Base-by-base conservation (phyloP, 2,329 filamentous ascomycete genomes). In the Colletotrichum sp. region DNA sequence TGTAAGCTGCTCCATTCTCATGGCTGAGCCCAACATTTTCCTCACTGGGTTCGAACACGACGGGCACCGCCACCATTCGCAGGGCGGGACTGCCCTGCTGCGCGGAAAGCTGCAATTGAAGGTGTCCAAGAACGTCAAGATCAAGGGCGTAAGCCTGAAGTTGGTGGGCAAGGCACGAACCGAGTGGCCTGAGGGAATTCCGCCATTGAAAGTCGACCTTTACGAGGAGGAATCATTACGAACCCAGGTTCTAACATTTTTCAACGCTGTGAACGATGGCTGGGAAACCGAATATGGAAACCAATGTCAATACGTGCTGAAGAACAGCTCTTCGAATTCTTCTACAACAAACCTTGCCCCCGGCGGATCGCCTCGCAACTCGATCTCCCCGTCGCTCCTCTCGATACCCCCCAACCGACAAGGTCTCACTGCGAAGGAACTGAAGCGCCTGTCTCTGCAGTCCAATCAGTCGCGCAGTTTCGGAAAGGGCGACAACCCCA, bases 181-280 rank as follows among this genome's bases (percentile, higher is more conserved):
- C 2, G 96, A 98, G 82, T 99, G 97, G 97, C 96, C 97, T 18
- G 97, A 99, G 87, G 95, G 96, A 67, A 97, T 99, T 34, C 96
- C 97, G 5, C 96, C 96, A 0, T 90, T 93, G 73, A 98, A 98
- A 84, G 90, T 93, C 2, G 95, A 98, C 55, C 92, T 95, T 69
- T 94, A 92, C 80, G 96, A 99, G 82, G 94, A 95, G 78, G 94
- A 97, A 79, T 95, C 93, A 5, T 89, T 99, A 76, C 93, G 98
- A 85, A 96, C 95, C 55, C 96, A 98, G 81, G 96, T 93, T 21
- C 93, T 95, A 85, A 96, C 94, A 0, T 99, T 99, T 83, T 99
- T 98, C 88, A 98, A 98, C 81, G 94, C 94, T 64, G 87, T 90
- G 81, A 90, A 92, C 77, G 88, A 91, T 72, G 87, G 88, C 5